Evolutionary conservation across 2,329 filamentous ascomycete genomes (phyloP).

Genomic region (Calonectria naviculata): DNA sequence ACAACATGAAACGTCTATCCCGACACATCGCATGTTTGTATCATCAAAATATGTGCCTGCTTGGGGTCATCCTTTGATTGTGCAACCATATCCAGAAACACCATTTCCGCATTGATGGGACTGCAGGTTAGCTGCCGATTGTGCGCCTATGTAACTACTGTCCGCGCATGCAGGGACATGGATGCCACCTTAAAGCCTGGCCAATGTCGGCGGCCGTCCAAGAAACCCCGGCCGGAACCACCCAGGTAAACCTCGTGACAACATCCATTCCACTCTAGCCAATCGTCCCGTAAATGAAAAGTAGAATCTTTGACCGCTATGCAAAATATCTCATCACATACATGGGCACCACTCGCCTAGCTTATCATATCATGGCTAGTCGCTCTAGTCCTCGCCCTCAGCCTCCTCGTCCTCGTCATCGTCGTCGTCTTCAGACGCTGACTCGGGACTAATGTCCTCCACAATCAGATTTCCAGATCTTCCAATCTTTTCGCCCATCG

Average conservation of each 20-base stretch:
- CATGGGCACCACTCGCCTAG: constrained; percentile 7
- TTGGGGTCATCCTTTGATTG: not conserved
- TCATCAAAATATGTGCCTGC: not conserved
- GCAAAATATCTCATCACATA: constrained; percentile 19
- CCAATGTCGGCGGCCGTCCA: not conserved
- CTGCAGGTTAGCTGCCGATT: not conserved
- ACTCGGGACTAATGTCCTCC: constrained; percentile 64
- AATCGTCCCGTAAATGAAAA: constrained; percentile 6
- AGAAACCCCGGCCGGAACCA: not conserved
- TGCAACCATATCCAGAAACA: not conserved
- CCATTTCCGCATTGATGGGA: not conserved
- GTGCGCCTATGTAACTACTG: not conserved
- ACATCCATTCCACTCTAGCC: not conserved
- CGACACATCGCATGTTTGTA: not conserved
- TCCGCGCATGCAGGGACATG: constrained; percentile 1
- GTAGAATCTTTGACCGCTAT: constrained; percentile 26
- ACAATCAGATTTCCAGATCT: constrained; percentile 90
- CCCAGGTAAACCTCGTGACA: constrained; percentile 1
- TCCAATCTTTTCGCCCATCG: constrained; percentile 79
- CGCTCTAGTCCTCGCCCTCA: constrained; percentile 32
- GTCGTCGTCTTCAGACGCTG: constrained; percentile 41
- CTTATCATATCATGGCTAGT: constrained; percentile 21
- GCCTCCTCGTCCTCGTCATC: constrained; percentile 39
- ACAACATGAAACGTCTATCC: not conserved
- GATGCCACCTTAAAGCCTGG: not conserved